Percentiles rank a stretch among this genome's conserved stretches.
phyloP scores from a whole-genome alignment of 148 eudicot species.

The Agrostemma githago region DNA sequence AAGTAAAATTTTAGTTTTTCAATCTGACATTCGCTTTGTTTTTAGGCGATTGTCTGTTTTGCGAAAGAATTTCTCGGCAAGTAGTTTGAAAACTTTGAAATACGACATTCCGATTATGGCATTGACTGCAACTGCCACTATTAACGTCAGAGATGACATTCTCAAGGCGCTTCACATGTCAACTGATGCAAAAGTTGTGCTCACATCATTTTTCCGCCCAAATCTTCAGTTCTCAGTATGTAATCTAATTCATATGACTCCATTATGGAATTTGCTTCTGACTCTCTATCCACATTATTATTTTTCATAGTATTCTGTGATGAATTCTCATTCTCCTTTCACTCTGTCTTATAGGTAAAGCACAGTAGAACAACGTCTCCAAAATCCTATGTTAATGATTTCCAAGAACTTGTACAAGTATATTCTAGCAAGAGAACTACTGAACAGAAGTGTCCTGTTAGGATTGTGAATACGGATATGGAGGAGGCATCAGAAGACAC shows the following conservation, averaged over 20 bases:
- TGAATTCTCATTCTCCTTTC: constrained; percentile 13
- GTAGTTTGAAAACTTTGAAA: constrained; percentile 48
- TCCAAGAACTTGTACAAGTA: constrained; percentile 49
- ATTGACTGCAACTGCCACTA: constrained; percentile 90
- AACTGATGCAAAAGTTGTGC: constrained; percentile 51
- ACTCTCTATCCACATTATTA: not conserved
- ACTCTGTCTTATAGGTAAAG: constrained; percentile 50
- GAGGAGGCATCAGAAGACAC: constrained; percentile 35
- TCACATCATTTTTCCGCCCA: constrained; percentile 83
- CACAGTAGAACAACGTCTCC: constrained; percentile 53
- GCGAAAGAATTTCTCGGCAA: constrained; percentile 52
- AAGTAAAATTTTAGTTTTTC: not conserved
- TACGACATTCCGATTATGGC: constrained; percentile 92
- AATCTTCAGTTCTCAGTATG: constrained; percentile 81
- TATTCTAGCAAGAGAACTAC: constrained; percentile 44
- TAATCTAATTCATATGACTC: constrained; percentile 10
- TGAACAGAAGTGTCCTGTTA: constrained; percentile 16
- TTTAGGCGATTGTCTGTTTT: constrained; percentile 69
- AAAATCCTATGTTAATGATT: constrained; percentile 58
- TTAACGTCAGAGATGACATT: constrained; percentile 75
- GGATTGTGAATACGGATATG: constrained; percentile 21
- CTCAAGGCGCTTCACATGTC: constrained; percentile 66
- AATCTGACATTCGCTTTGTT: constrained; percentile 9
- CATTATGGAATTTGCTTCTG: not conserved
- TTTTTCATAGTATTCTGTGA: constrained; percentile 7